Percentiles rank a stretch among this genome's conserved stretches.
phyloP scores from a whole-genome alignment of 768 basidiomycete genomes.

The Mrakia gelida region DNA sequence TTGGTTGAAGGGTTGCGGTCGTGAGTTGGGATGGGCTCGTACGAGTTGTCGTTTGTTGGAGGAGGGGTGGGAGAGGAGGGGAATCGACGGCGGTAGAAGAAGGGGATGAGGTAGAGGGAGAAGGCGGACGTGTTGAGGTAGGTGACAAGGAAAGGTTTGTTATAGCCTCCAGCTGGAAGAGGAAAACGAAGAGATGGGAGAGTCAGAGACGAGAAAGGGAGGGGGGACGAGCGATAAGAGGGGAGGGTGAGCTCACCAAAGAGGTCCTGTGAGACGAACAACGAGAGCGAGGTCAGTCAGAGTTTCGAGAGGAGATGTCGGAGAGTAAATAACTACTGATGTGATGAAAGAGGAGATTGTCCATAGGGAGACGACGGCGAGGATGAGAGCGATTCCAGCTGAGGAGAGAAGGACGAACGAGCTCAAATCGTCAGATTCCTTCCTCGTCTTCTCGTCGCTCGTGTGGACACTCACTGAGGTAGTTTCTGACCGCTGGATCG shows the following conservation, averaged over 20 bases:
- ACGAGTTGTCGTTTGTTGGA: conserved; percentile 10
- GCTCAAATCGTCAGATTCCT: conserved; percentile 10
- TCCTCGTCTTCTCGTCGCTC: neutral
- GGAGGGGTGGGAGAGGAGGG: neutral
- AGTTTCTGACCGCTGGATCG: conserved; percentile 8
- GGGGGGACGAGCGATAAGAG: neutral
- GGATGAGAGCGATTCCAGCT: conserved; percentile 25
- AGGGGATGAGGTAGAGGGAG: conserved; percentile 70
- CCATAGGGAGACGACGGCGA: conserved; percentile 21
- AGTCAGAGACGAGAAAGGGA: neutral
- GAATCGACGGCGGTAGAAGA: conserved; percentile 38
- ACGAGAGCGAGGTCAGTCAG: neutral
- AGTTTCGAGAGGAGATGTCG: neutral
- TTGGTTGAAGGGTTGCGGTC: neutral
- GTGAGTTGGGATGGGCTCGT: conserved; percentile 3
- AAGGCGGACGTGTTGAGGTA: conserved; percentile 92
- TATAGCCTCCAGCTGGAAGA: conserved; percentile 28
- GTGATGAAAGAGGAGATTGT: conserved; percentile 27
- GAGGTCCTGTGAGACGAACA: conserved; percentile 21
- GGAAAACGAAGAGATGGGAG: neutral
- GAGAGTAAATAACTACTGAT: conserved; percentile 4
- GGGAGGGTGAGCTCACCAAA: conserved; percentile 19
- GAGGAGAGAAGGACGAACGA: neutral
- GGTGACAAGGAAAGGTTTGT: conserved; percentile 52
- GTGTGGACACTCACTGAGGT: neutral